phyloP scores from a whole-genome alignment of 2,329 filamentous ascomycete species.

The Rhynchosporium graminicola region DNA sequence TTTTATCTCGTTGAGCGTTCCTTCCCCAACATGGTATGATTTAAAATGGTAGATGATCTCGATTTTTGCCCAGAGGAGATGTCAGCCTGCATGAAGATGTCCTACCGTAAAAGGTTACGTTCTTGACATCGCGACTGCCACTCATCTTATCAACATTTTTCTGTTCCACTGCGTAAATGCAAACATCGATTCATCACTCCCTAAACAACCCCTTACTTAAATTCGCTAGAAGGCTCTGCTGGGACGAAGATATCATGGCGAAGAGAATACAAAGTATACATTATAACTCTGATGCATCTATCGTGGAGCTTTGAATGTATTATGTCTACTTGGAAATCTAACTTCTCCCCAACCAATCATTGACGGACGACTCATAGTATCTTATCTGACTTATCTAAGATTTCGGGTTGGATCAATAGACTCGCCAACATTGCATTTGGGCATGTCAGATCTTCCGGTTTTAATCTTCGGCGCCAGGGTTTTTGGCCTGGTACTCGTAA shows the following conservation, averaged over 20 bases:
- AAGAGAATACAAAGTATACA: no score
- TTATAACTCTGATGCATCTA: no score
- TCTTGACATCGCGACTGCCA: neutral
- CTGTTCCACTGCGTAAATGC: neutral
- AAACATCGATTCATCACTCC: no score
- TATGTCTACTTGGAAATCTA: no score
- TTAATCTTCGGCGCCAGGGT: slow-evolving; percentile 42
- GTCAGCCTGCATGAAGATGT: neutral
- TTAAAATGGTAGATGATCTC: neutral
- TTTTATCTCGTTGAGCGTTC: no score
- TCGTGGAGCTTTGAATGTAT: no score
- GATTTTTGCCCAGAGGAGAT: neutral
- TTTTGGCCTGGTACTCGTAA: slow-evolving; percentile 41
- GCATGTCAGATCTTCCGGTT: slow-evolving; percentile 21
- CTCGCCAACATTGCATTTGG: neutral
- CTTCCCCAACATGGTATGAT: no score
- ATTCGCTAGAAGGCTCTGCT: no score
- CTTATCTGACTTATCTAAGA: neutral
- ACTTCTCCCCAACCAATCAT: no score
- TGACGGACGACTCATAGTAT: no score
- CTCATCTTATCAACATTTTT: neutral
- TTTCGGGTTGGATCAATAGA: neutral
- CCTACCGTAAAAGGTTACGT: neutral
- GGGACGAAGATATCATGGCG: no score
- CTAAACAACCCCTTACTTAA: no score